These are phyloP conservation scores for Phytopythium delawarense DNA, from an alignment of 352 stramenopile species.

Conservation along the genomic window DNA sequence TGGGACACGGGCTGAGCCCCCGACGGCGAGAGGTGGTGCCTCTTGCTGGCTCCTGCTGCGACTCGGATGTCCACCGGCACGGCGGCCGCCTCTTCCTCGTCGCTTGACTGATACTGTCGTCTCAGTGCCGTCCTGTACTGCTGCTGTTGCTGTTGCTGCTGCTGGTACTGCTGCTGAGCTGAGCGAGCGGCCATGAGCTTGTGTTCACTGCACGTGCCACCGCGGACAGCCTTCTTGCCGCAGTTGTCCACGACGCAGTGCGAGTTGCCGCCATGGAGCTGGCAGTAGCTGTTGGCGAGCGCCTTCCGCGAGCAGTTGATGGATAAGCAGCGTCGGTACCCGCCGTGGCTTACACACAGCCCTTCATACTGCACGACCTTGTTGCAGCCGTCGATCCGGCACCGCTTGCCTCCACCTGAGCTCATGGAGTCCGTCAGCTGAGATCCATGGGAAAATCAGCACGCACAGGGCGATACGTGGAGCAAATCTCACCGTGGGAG, in stretches of 20 bases:
- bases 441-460: neutral
- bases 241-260: constrained; percentile 23
- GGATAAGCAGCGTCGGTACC: constrained; percentile 46
- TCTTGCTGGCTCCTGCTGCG: neutral
- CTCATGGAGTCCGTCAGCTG: neutral
- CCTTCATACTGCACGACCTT: constrained; percentile 66
- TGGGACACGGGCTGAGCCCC: neutral
- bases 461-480: neutral
- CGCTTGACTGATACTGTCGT: neutral
- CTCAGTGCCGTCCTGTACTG: neutral
- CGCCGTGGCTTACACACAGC: constrained; percentile 50
- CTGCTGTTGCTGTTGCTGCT: neutral
- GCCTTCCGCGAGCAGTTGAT: constrained; percentile 42
- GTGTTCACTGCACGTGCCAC: constrained; percentile 34
- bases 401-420: constrained; percentile 45
- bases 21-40: neutral
- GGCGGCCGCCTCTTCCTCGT: neutral
- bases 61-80: neutral
- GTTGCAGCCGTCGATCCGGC: constrained; percentile 41
- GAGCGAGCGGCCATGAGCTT: constrained; percentile 8
- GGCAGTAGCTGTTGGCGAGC: constrained; percentile 43
- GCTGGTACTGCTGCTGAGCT: constrained; percentile 3
- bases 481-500: constrained; percentile 28
- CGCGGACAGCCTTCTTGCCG: constrained; percentile 31
- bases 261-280: constrained; percentile 39